Evolutionary conservation across 345 rosid genomes (phyloP), one percentile per base, ranked within the genome.

Genomic region (Eucalyptus sp.): DNA sequence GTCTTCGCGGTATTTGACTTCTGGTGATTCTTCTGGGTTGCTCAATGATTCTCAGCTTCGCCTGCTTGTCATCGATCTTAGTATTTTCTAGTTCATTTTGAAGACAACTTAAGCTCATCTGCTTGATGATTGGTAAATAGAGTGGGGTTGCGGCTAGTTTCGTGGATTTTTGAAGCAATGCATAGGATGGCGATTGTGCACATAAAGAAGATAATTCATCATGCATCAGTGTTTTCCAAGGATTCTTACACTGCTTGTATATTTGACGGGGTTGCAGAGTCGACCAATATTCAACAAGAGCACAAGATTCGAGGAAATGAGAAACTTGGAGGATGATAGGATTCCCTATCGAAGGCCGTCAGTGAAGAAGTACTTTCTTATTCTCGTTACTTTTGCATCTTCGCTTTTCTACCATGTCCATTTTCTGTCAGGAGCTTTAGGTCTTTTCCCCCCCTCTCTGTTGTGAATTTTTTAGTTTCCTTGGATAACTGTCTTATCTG

Each of bases 221-320:
- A 85, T 49, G 87, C 54, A 7, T 29, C 14, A 85, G 37, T 71
- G 20, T 41, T 64, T 87, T 71, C 13, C 81, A 20, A 33, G 58
- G 87, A 62, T 24, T 54, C 71, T 56, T 43, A 87, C 29, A 43
- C 14, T 17, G 48, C 15, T 37, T 76, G 83, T 37, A 71, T 71
- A 18, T 71, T 68, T 87, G 64, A 71, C 11, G 62, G 60, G 88
- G 71, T 86, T 95, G 92, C 94, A 98, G 99, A 96, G 98, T 94
- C 98, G 99, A 43, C 99, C 99, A 16, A 96, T 98, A 90, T 98
- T 98, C 90, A 98, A 96, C 89, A 97, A 98, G 97, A 97, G 99
- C 88, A 98, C 99, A 86, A 95, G 99, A 93, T 98, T 97, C 92
- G 99, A 98, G 89, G 99, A 97, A 91, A 95, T 97, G 99, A 94